Evolutionary conservation across 129 eudicot species (phyloP), one percentile per base, ranked within the genome.

Genomic region (Centrapalus pauciflorus): DNA sequence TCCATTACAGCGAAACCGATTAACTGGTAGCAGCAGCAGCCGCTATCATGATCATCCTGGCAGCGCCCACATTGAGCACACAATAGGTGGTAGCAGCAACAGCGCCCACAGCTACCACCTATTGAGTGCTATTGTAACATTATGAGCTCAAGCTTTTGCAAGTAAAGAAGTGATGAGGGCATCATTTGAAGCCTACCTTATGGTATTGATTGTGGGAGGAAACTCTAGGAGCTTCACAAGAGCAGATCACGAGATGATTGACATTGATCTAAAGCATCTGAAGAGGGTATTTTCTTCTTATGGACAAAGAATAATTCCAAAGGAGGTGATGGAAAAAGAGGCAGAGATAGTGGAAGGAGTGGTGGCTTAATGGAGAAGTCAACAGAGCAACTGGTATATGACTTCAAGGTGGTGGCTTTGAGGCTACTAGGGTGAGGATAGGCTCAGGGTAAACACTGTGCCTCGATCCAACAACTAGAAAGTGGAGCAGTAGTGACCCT

Each of bases 381-480:
- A 2, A 81, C 95, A 0, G 98, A 92, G 70, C 91, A 92, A 28
- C 64, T 92, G 32, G 79, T 92, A 4, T 95, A 92, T 51, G 98
- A 92, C 41, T 83, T 92, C 60, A 78, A 84, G 16, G 71, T 69
- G 2, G 80, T 80, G 35, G 85, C 82, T 2, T 83, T 76, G 96
- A 88, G 41, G 82, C 83, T 5, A 86, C 87, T 34, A 85, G 94
- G n/a, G 71, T 82, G 7, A 87, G 88, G 1, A 67, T 69, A 60
- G 85, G 87, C 5, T 60, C 75, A 0, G 89, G 87, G 1, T 85
- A 77, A 45, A 88, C 84, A 50, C 46, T 92, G 21, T 92, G 82
- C 98, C 98, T n/a, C n/a, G n/a, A n/a, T 29, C 98, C 96, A 3
- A 88, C 95, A 12, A 92, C 98, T 0, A 95, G 98, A 28, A 83